Percentiles rank a stretch among this genome's conserved stretches.
Evolutionary conservation across 2,329 filamentous ascomycete species (phyloP).

Genomic region (Colletotrichum karsti): DNA sequence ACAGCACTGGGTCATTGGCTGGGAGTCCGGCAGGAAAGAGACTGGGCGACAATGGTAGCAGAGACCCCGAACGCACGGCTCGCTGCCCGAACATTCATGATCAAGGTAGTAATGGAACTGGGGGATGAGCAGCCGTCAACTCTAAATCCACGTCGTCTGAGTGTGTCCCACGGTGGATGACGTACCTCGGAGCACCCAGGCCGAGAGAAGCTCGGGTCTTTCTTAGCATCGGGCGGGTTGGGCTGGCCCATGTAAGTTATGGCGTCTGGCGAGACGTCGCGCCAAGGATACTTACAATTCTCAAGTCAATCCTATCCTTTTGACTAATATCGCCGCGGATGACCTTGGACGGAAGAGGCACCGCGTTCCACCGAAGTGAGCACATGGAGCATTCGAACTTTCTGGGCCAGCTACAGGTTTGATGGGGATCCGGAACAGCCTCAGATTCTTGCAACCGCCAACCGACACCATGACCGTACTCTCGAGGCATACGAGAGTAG

Average conservation of each 20-base stretch:
- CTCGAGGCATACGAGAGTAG: not conserved
- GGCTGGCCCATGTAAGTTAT: constrained; percentile 11
- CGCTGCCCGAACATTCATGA: constrained; percentile 19
- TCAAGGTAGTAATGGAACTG: constrained; percentile 29
- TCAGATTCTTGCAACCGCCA: constrained; percentile 27
- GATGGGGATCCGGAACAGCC: constrained; percentile 14
- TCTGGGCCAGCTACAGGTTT: constrained; percentile 11
- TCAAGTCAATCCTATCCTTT: constrained; percentile 20
- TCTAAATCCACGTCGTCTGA: not conserved
- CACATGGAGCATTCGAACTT: constrained; percentile 25
- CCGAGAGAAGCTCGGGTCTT: constrained; percentile 21
- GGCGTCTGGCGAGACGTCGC: not conserved
- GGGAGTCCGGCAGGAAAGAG: constrained; percentile 21
- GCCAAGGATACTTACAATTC: constrained; percentile 9
- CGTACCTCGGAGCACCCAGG: constrained; percentile 23
- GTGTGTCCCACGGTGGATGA: not conserved
- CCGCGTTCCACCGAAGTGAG: constrained; percentile 25
- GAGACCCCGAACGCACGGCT: constrained; percentile 27
- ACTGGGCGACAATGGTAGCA: constrained; percentile 20
- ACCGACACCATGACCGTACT: constrained; percentile 21
- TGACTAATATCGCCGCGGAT: constrained; percentile 24
- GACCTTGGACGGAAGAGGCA: constrained; percentile 21
- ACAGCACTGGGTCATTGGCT: constrained; percentile 24
- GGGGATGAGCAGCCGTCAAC: not conserved
- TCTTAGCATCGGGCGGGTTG: constrained; percentile 9